phyloP scores from a whole-genome alignment of 2,329 filamentous ascomycete species.

The Chalara sp. region DNA sequence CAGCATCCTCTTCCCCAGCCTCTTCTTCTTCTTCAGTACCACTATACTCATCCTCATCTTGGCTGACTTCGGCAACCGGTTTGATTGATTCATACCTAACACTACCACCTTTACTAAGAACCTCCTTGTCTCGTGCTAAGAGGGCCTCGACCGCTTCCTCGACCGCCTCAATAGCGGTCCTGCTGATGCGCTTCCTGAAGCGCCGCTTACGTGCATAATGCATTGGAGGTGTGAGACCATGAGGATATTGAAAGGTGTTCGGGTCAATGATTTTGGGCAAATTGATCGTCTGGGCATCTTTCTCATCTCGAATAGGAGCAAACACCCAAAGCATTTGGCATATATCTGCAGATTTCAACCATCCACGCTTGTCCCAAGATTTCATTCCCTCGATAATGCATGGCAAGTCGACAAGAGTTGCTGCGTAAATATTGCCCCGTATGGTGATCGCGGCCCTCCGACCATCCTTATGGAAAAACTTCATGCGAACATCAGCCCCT shows the following conservation, averaged over 20 bases:
- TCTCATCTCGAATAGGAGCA: slow-evolving; percentile 47
- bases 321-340: slow-evolving; percentile 67
- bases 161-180: slow-evolving; percentile 48
- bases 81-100: background rate
- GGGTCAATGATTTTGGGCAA: slow-evolving; percentile 24
- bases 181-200: slow-evolving; percentile 50
- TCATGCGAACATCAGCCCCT: slow-evolving; percentile 72
- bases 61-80: slow-evolving; percentile 16
- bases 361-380: slow-evolving; percentile 65
- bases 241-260: slow-evolving; percentile 34
- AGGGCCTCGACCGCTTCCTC: slow-evolving; percentile 49
- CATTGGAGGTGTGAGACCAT: slow-evolving; percentile 55
- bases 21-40: slow-evolving; percentile 28
- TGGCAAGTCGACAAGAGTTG: slow-evolving; percentile 61
- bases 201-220: slow-evolving; percentile 48
- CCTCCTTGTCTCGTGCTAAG: slow-evolving; percentile 23
- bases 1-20: slow-evolving; percentile 28
- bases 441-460: slow-evolving; percentile 56
- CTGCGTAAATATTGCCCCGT: slow-evolving; percentile 54
- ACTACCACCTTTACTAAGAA: background rate
- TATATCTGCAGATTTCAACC: slow-evolving; percentile 70
- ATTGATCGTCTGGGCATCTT: slow-evolving; percentile 34
- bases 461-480: slow-evolving; percentile 65
- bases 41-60: slow-evolving; percentile 24
- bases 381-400: slow-evolving; percentile 69